Evolutionary conservation across 2,329 filamentous ascomycete genomes (phyloP).

Genomic region (Colletotrichum nymphaeae): DNA sequence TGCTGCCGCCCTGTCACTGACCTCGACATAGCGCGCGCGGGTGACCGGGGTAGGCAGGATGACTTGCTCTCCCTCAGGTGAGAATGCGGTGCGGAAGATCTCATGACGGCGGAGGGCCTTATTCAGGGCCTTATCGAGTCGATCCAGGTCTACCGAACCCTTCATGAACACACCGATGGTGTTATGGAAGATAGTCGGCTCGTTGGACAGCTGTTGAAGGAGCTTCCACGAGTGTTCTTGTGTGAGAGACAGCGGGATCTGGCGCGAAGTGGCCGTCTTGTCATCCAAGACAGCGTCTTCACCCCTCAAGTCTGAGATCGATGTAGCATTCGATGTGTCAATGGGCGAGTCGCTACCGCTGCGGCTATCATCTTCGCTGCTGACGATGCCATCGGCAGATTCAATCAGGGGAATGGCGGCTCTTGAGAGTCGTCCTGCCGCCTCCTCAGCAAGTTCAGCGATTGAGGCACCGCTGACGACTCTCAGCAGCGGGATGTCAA

Average conservation of each 20-base stretch:
- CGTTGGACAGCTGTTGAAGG: constrained; percentile 43
- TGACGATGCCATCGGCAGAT: background rate
- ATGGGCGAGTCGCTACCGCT: background rate
- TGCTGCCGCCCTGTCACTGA: background rate
- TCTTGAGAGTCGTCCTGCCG: background rate
- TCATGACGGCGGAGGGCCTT: constrained; percentile 45
- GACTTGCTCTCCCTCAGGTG: background rate
- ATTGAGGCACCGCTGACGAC: constrained; percentile 49
- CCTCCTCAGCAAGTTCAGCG: constrained; percentile 28
- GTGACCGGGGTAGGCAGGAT: background rate
- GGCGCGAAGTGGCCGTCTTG: background rate
- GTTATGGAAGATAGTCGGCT: constrained; percentile 56
- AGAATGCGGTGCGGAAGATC: constrained; percentile 46
- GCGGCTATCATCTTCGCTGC: background rate
- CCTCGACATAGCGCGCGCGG: background rate
- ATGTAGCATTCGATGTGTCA: background rate
- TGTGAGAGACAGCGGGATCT: background rate
- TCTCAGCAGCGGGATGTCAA: constrained; percentile 59
- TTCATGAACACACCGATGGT: constrained; percentile 41
- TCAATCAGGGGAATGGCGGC: constrained; percentile 6
- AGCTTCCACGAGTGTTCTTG: constrained; percentile 39
- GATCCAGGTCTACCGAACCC: constrained; percentile 46
- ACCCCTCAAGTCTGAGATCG: background rate
- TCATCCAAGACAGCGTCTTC: background rate
- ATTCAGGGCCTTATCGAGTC: constrained; percentile 48